phyloP scores from a whole-genome alignment of 208 protist genomes.

The Trypanosoma scelopori region DNA sequence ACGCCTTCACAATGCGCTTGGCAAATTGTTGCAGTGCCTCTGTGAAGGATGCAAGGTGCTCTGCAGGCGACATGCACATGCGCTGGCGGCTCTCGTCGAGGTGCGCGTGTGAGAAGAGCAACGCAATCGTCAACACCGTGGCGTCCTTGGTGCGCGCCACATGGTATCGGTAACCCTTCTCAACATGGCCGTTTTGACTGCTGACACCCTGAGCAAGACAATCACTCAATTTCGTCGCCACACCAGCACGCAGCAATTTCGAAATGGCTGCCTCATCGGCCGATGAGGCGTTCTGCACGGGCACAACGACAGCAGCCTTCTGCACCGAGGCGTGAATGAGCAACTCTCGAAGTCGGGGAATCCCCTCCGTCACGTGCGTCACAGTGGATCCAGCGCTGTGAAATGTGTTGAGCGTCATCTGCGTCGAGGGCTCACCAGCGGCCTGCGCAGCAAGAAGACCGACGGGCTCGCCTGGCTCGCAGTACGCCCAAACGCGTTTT shows the following conservation, averaged over 20 bases:
- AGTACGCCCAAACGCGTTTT: slow-evolving; percentile 64
- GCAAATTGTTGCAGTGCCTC: slow-evolving; percentile 57
- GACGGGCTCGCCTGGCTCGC: slow-evolving; percentile 95
- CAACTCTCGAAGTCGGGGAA: slow-evolving; percentile 98
- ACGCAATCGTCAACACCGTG: slow-evolving; percentile 55
- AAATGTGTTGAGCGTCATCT: slow-evolving; percentile 99
- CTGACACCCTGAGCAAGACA: slow-evolving; percentile 50
- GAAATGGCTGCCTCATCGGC: slow-evolving; percentile 69
- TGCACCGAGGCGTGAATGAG: slow-evolving; percentile 96
- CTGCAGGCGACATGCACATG: slow-evolving; percentile 76
- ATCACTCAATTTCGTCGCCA: slow-evolving; percentile 55
- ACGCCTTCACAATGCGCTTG: slow-evolving; percentile 46
- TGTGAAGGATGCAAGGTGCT: slow-evolving; percentile 69
- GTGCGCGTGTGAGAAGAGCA: slow-evolving; percentile 74
- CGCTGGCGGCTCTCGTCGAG: slow-evolving; percentile 41
- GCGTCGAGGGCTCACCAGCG: slow-evolving; percentile 99
- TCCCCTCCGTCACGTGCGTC: slow-evolving; percentile 99
- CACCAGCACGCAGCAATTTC: slow-evolving; percentile 54
- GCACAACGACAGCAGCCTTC: slow-evolving; percentile 81
- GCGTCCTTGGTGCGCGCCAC: slow-evolving; percentile 46
- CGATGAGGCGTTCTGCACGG: slow-evolving; percentile 62
- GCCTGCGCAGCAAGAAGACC: slow-evolving; percentile 97
- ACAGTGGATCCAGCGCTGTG: slow-evolving; percentile 99
- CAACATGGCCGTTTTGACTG: background rate
- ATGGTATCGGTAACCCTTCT: slow-evolving; percentile 65